Conservation (phyloP, 2,329 filamentous ascomycete genomes). For the Fusarium abutilonis region DNA sequence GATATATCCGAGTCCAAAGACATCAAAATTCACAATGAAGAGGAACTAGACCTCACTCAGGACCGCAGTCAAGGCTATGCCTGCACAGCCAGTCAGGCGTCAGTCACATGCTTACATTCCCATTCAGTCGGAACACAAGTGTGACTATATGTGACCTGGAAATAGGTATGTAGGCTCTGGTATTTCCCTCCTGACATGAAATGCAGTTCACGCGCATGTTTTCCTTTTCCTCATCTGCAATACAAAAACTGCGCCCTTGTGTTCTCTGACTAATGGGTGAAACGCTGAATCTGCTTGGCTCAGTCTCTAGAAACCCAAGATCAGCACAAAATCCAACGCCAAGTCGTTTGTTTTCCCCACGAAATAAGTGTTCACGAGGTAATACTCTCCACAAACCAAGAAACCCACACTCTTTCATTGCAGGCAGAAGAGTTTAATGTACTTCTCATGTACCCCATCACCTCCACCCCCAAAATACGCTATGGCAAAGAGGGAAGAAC, state of each 20-base stretch:
- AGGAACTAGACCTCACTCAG: constrained; percentile 19
- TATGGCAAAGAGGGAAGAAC: constrained; percentile 27
- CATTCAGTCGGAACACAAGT: constrained; percentile 23
- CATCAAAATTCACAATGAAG: constrained; percentile 5
- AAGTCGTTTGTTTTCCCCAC: constrained; percentile 27
- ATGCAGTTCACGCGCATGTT: constrained; percentile 9
- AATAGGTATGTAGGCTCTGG: constrained; percentile 18
- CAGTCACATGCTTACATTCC: constrained; percentile 31
- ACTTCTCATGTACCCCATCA: constrained; percentile 26
- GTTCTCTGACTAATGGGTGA: not conserved
- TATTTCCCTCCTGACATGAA: constrained; percentile 24
- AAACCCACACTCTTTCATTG: constrained; percentile 7
- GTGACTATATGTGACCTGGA: constrained; percentile 18
- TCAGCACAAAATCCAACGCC: not conserved
- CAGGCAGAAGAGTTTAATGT: constrained; percentile 10
- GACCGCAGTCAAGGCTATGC: constrained; percentile 19
- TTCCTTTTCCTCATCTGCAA: constrained; percentile 1
- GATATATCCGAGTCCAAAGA: not conserved
- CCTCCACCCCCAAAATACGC: constrained; percentile 22
- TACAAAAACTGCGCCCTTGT: not conserved
- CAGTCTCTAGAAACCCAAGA: not conserved
- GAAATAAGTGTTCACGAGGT: constrained; percentile 20
- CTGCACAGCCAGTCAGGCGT: constrained; percentile 11
- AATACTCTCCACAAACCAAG: constrained; percentile 24
- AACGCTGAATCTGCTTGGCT: not conserved